Evolutionary conservation across 2,329 filamentous ascomycete species (phyloP), one percentile per base, ranked within the genome.

Genomic region (Talaromyces sp.): DNA sequence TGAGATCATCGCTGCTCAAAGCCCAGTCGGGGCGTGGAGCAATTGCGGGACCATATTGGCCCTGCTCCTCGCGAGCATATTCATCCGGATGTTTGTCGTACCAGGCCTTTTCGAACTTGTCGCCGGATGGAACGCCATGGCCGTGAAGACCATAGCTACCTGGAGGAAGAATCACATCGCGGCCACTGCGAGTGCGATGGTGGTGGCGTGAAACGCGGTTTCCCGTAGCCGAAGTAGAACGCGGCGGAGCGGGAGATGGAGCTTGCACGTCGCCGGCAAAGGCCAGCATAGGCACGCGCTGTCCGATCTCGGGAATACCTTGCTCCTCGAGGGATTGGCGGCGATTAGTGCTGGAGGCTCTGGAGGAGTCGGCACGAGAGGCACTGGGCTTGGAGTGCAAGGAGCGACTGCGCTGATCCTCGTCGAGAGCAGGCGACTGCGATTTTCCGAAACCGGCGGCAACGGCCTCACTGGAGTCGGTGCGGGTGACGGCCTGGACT

Each of bases 201-300:
- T 93, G 90, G 64, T 87, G 77, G 66, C 81, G 83, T 64, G 81
- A 81, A 67, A 76, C 66, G 64, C 75, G 72, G 7, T 57, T 58
- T 52, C 80, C 81, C 65, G 85, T 73, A 23, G 77, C 72, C 55
- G 73, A 71, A 55, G 74, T 70, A 63, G 76, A 79, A 33, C 62
- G 55, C 10, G 61, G 61, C 8, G 88, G 89, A 2, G 87, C 85
- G 1, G 93, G 92, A 2, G 93, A 95, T 2, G 95, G 95, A 14
- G 95, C 95, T 78, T 99, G 95, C 9, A 98, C 95, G 73, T 98
- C 94, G 64, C 95, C 95, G 51, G 95, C 91, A 73, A 95, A 87
- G 59, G 89, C 90, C 72, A 95, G 89, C 91, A 99, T 95, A 56
- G 95, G 95, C 44, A 99, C 94, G 71, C 93, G 89, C 70, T 91